These are phyloP conservation scores for Pilasporangium apinafurcum DNA, from an alignment of 352 stramenopile species.

Conservation along the genomic window DNA sequence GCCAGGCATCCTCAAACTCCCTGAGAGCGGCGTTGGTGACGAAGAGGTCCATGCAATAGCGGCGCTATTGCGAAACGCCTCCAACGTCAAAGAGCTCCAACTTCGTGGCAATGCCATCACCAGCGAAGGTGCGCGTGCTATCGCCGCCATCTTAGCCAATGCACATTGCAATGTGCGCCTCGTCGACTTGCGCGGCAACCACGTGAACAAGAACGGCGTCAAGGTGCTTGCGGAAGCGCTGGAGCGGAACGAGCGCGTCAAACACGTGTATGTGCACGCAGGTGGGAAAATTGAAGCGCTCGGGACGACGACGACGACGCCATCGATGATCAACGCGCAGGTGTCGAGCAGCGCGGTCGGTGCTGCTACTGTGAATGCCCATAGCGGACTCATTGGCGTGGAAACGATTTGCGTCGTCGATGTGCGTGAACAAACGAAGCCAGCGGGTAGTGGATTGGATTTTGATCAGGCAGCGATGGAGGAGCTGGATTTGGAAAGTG, in stretches of 20 bases:
- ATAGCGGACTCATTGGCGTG: constrained; percentile 70
- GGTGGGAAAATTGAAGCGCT: constrained; percentile 94
- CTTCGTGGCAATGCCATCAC: constrained; percentile 89
- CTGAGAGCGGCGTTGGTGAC: constrained; percentile 89
- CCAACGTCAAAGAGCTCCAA: constrained; percentile 92
- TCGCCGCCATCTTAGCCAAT: constrained; percentile 88
- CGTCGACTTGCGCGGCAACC: constrained; percentile 91
- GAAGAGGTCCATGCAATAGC: constrained; percentile 95
- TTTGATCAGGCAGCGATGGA: constrained; percentile 3
- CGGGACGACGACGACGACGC: constrained; percentile 40
- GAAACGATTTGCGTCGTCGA: constrained; percentile 95
- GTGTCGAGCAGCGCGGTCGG: constrained; percentile 28
- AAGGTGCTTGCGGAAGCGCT: constrained; percentile 92
- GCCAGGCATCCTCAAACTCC: constrained; percentile 57
- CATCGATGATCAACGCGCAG: constrained; percentile 38
- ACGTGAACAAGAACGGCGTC: constrained; percentile 88
- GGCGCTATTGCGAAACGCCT: constrained; percentile 85
- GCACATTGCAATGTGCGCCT: constrained; percentile 62
- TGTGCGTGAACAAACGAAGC: constrained; percentile 77
- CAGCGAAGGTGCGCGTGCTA: constrained; percentile 88
- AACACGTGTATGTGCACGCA: constrained; percentile 96
- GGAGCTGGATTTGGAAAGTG: background rate
- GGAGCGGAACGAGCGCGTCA: constrained; percentile 87
- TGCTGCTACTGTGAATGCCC: constrained; percentile 3
- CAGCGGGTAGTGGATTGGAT: constrained; percentile 4